Percentiles rank a stretch among this genome's conserved stretches.
Evolutionary conservation across 306 rosid genomes (phyloP).

Genomic region (Dryas drummondii): DNA sequence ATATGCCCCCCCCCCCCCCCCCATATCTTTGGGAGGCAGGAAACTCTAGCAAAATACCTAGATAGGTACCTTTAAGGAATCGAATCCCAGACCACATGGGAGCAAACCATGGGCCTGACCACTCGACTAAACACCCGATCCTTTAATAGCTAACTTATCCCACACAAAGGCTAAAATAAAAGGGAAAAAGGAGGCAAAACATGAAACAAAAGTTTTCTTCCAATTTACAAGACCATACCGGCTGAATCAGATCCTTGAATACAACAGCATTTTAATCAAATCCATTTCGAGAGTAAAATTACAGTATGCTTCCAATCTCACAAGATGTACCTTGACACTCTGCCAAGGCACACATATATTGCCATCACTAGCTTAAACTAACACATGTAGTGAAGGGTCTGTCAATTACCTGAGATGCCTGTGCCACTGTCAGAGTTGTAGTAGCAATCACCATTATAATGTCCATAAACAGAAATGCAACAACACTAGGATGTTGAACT

Average conservation of each 20-base stretch:
- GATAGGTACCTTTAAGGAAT: too few relatives aligned
- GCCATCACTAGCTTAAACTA: neutral
- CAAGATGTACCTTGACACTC: neutral
- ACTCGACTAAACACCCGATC: too few relatives aligned
- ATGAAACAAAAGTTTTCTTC: neutral
- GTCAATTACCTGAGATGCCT: conserved; percentile 68
- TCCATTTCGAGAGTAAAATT: neutral
- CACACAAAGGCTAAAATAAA: neutral
- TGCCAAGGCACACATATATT: neutral
- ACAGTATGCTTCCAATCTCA: neutral
- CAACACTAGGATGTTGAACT: conserved; percentile 58
- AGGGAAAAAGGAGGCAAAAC: neutral
- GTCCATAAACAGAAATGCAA: conserved; percentile 63
- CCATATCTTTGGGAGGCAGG: too few relatives aligned
- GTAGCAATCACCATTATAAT: conserved; percentile 40
- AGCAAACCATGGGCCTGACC: too few relatives aligned
- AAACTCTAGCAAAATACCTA: too few relatives aligned
- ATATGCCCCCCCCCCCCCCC: too few relatives aligned
- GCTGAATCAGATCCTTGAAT: neutral
- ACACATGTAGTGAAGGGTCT: neutral
- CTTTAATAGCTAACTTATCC: neutral
- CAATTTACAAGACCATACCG: neutral
- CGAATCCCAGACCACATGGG: too few relatives aligned
- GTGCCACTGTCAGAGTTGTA: conserved; percentile 61
- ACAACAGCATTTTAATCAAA: neutral